Evolutionary conservation across 441 rosid species (phyloP), one percentile per base, ranked within the genome.

Genomic region (Raphanus hybrid): DNA sequence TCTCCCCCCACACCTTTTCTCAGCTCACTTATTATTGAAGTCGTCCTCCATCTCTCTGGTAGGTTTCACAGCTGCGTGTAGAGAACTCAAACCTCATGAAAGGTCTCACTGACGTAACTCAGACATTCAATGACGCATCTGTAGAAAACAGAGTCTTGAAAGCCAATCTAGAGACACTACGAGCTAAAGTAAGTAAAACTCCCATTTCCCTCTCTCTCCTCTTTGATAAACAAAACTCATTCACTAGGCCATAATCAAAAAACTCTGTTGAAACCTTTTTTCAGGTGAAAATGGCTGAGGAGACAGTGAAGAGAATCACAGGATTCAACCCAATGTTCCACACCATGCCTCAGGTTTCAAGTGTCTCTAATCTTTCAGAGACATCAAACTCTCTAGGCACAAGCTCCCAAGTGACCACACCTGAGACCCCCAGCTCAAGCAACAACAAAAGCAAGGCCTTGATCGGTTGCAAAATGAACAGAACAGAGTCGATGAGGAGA

Each of bases 231-330:
- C n/a, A 18, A 73, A 50, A 0, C 37, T 60, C 52, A n/a, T 43
- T 23, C 26, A 23, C 26, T 23, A 23, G 26, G 26, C 26, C 26
- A 23, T 20, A 14, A 4, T 1, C 8, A 26, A 35, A 8, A 26
- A 37, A 59, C 26, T 27, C 27, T 16, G 27, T 20, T 54, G 20
- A 62, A 61, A 69, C 45, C 55, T 3, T 55, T 29, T 54, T 60
- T 20, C 81, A 90, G 92, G 95, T 90, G 78, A 86, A 87, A 80
- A 85, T 90, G 92, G 95, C 95, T 48, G 92, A 86, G 78, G 89
- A 88, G 82, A 59, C 84, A 0, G 90, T 90, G 59, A 87, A 88
- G 82, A 87, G 91, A 81, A 67, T 86, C 73, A 86, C 91, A 8
- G 90, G 91, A 6, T 74, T 90, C 66, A 90, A 79, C 65, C 89